A percentile compares a stretch with the other conserved stretches of the same genome.
Conservation (phyloP, 2,329 filamentous ascomycete genomes). For the Claviceps fusiformis region DNA sequence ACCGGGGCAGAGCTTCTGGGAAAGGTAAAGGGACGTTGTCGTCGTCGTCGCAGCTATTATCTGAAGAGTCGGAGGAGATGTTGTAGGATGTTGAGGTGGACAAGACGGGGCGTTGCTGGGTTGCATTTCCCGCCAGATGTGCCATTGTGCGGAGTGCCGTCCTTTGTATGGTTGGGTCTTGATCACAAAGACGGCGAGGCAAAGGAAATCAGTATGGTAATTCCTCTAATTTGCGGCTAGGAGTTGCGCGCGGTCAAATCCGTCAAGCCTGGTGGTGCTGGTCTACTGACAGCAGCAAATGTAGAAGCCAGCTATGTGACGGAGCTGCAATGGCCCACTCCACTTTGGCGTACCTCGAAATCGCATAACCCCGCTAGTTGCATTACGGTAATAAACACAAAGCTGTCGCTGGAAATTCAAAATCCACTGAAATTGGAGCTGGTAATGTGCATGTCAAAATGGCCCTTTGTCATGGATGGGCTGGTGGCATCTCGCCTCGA, state of each 20-base stretch:
- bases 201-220: neutral
- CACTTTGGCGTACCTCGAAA: neutral
- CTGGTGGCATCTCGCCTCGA: too few relatives aligned
- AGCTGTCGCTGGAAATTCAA: neutral
- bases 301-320: neutral
- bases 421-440: neutral
- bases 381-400: conserved; percentile 1
- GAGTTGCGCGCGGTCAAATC: neutral
- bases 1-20: conserved; percentile 68
- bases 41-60: conserved; percentile 10
- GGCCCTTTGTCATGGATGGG: too few relatives aligned
- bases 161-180: neutral
- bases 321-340: neutral
- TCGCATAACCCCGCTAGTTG: conserved; percentile 12
- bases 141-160: conserved; percentile 1
- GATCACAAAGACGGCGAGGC: neutral
- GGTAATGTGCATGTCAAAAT: too few relatives aligned
- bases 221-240: too few relatives aligned
- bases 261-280: neutral
- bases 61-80: conserved; percentile 10
- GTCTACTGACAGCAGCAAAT: neutral
- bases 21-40: conserved; percentile 69
- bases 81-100: conserved; percentile 7
- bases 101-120: conserved; percentile 8
- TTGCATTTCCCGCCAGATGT: neutral